A percentile compares a stretch with the other conserved stretches of the same genome.
Evolutionary conservation across 1,139 yeast species (phyloP).

Genomic region (Dujonia santamariae): DNA sequence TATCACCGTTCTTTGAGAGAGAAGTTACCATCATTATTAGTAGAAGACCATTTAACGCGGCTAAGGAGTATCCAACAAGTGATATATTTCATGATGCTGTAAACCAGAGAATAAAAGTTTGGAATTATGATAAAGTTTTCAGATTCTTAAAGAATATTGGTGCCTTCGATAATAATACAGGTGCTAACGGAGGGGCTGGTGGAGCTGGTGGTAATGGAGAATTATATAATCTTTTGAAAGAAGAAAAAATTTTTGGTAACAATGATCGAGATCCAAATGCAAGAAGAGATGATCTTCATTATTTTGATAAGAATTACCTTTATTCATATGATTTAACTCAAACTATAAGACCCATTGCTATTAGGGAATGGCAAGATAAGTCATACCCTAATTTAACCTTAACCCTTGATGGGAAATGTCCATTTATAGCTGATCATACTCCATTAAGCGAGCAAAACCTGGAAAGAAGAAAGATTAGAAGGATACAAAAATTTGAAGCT

Average conservation of each 20-base stretch:
- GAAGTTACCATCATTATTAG: slow-evolving; percentile 82
- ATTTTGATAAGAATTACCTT: slow-evolving; percentile 65
- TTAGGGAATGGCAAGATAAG: slow-evolving; percentile 70
- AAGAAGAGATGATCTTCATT: slow-evolving; percentile 78
- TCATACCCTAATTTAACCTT: slow-evolving; percentile 42
- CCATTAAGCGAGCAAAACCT: slow-evolving; percentile 23
- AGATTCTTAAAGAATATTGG: slow-evolving; percentile 77
- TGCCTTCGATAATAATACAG: slow-evolving; percentile 20
- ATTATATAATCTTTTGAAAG: slow-evolving; percentile 68
- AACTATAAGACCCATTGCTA: slow-evolving; percentile 75
- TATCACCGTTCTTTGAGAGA: slow-evolving; percentile 74
- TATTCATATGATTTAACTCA: slow-evolving; percentile 82
- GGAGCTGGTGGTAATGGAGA: slow-evolving; percentile 16
- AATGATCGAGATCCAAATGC: slow-evolving; percentile 88
- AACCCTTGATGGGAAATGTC: slow-evolving; percentile 68
- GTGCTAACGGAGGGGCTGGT: slow-evolving; percentile 1
- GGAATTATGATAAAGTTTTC: slow-evolving; percentile 85
- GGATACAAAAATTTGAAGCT: slow-evolving; percentile 40
- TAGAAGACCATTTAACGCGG: slow-evolving; percentile 35
- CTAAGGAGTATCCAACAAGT: slow-evolving; percentile 35
- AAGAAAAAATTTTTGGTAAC: slow-evolving; percentile 84
- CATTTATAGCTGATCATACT: slow-evolving; percentile 54
- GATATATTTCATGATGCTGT: slow-evolving; percentile 70
- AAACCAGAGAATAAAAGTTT: slow-evolving; percentile 65
- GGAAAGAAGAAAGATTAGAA: slow-evolving; percentile 36